Base-by-base conservation (phyloP, 2,329 filamentous ascomycete species). In the Pochonia chlamydosporia region DNA sequence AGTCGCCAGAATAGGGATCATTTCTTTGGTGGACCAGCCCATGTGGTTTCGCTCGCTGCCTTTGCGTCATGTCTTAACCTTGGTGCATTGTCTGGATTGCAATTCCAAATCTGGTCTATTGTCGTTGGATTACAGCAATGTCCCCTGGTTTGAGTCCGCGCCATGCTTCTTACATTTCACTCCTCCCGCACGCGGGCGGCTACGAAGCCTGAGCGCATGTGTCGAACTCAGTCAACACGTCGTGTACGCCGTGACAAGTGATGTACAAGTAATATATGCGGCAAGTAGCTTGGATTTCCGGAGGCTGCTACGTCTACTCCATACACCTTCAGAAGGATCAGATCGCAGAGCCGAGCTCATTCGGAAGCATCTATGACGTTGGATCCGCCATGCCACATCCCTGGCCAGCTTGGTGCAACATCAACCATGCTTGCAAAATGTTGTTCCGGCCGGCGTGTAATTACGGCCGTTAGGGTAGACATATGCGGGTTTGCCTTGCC, bases 171-270 rank as follows among this genome's bases (percentile, higher is more conserved):
- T 2, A 35, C 31, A n/a, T n/a, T n/a, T n/a, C n/a, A n/a, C n/a
- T n/a, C n/a, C n/a, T n/a, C n/a, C n/a, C n/a, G n/a, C n/a, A 20
- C 10, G 31, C 31, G 31, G 4, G 20, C 11, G 31, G 31, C 5
- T 35, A 16, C 31, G n/a, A 35, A n/a, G 16, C 31, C 10, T 16
- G 20, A 35, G 4, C 20, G 16, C n/a, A 35, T 35, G 31, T 5
- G 16, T 5, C 31, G 5, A 2, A 16, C 31, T 18, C 31, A 18
- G 18, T 39, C 24, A 26, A 8, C 6, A 10, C 18, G 21, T n/a
- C 23, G 13, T 41, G 41, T 40, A 24, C 18, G 47, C 41, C 21
- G 25, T 45, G 47, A 45, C 13, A 42, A 16, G 26, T 23, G 36
- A 44, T 24, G 28, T 24, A 16, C 8, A n/a, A 9, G 13, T 6